phyloP scores from a whole-genome alignment of 2,329 filamentous ascomycete genomes.

The Hymenoscyphus occultus region DNA sequence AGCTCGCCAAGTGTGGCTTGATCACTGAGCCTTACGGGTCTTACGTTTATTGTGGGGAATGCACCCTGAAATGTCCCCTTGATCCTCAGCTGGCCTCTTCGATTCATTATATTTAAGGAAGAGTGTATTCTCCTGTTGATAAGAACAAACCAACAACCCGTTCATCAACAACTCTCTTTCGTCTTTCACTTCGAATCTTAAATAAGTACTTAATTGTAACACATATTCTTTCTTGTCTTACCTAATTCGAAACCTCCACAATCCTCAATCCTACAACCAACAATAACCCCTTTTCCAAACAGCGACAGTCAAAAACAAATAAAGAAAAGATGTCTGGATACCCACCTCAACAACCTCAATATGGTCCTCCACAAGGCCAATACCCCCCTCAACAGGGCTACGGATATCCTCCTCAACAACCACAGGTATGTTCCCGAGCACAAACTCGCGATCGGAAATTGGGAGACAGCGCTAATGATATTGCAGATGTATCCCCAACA shows the following conservation, averaged over 20 bases:
- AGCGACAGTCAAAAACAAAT: not conserved
- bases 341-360: constrained; percentile 3
- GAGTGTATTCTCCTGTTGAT: not conserved
- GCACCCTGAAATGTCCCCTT: not conserved
- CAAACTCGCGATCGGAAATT: not conserved
- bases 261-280: not conserved
- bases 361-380: constrained; percentile 6
- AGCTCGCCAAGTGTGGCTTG: not conserved
- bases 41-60: constrained; percentile 1
- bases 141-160: not conserved
- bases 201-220: too few species aligned
- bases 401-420: constrained; percentile 6
- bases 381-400: constrained; percentile 5
- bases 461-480: not conserved
- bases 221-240: not conserved
- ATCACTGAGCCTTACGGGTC: not conserved
- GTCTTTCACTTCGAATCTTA: not conserved
- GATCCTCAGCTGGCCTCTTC: too few species aligned
- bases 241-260: not conserved
- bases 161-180: not conserved
- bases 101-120: not conserved
- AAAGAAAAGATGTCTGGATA: constrained; percentile 4
- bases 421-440: not conserved
- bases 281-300: not conserved
- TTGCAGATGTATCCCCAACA: constrained; percentile 9